Evolutionary conservation across 805 yeast species (phyloP), one percentile per base, ranked within the genome.

Genomic region (Clavispora asparagi): DNA sequence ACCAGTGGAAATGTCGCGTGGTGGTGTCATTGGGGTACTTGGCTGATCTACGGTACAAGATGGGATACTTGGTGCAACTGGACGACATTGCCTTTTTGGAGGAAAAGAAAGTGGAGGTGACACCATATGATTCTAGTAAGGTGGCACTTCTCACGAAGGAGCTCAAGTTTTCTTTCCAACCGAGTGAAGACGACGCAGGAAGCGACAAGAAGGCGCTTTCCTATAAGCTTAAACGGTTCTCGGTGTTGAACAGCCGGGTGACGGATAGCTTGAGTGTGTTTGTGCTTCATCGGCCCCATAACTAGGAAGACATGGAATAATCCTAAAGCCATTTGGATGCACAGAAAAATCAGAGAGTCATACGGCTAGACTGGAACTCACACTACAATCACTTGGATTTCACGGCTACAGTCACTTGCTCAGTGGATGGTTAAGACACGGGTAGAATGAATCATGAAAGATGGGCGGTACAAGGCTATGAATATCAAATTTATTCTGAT

Each of bases 1-100:
- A 44, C 12, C 33, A 42, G 4, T 62, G 66, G 66, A 60, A 54
- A 26, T 59, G 63, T 42, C 52, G 53, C 14, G 40, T 61, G 13
- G 51, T 49, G 40, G 54, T 60, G 13, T 47, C 62, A 2, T 40
- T 60, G 6, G 57, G 56, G 16, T 55, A 52, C 36, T 39, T 61
- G 30, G 52, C 54, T 9, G 50, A 51, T 31, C 35, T 60, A 29
- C 51, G 64, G 25, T 45, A 44, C 39, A 44, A 45, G 23, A 27
- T 59, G 25, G 51, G 53, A 14, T 25, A 39, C 9, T 42, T 51
- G 9, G 33, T 41, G 4, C 16, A 42, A 17, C 31, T 31, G 7
- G 47, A 42, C 3, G 63, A 60, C 25, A 37, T 49, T 13, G 36
- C 39, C 14, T 52, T 51, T 31, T 46, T 55, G 27, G 48, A 45